phyloP scores from a whole-genome alignment of 1,139 yeast genomes.

The Suzukiozyma palmioleophila region DNA sequence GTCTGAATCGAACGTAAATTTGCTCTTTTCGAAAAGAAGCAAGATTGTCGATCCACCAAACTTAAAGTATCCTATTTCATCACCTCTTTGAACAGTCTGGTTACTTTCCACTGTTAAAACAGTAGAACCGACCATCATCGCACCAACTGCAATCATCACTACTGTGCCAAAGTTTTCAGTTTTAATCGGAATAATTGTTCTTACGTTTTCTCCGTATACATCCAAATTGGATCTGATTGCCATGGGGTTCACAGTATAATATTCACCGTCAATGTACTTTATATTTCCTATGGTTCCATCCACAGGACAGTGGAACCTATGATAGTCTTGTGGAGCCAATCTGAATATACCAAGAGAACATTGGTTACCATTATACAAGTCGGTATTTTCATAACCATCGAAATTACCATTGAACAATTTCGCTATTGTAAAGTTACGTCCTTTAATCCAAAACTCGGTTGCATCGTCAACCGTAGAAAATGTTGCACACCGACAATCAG shows the following conservation, averaged over 20 bases:
- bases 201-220: slow-evolving; percentile 88
- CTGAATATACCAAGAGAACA: slow-evolving; percentile 77
- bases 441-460: slow-evolving; percentile 85
- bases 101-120: slow-evolving; percentile 67
- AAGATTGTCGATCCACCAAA: slow-evolving; percentile 93
- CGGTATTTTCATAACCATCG: slow-evolving; percentile 42
- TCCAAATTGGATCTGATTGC: slow-evolving; percentile 85
- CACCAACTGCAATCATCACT: slow-evolving; percentile 82
- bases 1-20: slow-evolving; percentile 65
- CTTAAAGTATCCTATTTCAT: slow-evolving; percentile 89
- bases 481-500: slow-evolving; percentile 82
- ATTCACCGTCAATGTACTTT: slow-evolving; percentile 74
- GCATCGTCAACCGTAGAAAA: slow-evolving; percentile 63
- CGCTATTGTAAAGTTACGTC: slow-evolving; percentile 65
- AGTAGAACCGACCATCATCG: slow-evolving; percentile 98
- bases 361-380: slow-evolving; percentile 31
- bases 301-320: slow-evolving; percentile 87
- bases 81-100: slow-evolving; percentile 57
- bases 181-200: slow-evolving; percentile 73
- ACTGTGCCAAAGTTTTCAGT: slow-evolving; percentile 73
- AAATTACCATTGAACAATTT: slow-evolving; percentile 61
- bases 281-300: slow-evolving; percentile 68
- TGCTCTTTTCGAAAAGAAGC: slow-evolving; percentile 39
- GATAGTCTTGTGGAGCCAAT: slow-evolving; percentile 96
- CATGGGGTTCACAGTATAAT: slow-evolving; percentile 97